These are phyloP conservation scores for Lipomyces oligophaga DNA, from an alignment of 805 yeast species.

Conservation along the genomic window DNA sequence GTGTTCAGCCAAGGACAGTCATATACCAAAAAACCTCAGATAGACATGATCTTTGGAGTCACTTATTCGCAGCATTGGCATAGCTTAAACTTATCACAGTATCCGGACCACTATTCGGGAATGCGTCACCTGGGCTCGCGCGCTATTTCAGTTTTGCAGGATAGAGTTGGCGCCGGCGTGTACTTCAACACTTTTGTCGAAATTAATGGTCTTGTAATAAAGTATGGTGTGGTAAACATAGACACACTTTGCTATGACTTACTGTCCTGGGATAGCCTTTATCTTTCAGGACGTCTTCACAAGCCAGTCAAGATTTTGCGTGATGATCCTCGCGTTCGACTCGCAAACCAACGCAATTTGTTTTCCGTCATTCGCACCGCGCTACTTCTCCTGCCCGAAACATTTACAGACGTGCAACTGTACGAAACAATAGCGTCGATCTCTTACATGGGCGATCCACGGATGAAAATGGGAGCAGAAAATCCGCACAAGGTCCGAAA, in stretches of 20 bases:
- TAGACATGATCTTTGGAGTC: conserved; percentile 82
- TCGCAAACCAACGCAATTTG: conserved; percentile 72
- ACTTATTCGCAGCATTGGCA: conserved; percentile 76
- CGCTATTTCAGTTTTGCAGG: conserved; percentile 55
- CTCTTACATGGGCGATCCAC: conserved; percentile 86
- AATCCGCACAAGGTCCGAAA: conserved; percentile 84
- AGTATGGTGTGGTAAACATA: conserved; percentile 80
- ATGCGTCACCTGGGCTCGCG: conserved; percentile 58
- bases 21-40: conserved; percentile 52
- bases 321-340: conserved; percentile 58
- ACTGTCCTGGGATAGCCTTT: conserved; percentile 78
- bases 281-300: conserved; percentile 88
- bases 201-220: conserved; percentile 57
- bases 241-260: conserved; percentile 62
- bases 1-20: conserved; percentile 70
- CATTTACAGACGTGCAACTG: conserved; percentile 58
- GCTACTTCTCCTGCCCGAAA: conserved; percentile 48
- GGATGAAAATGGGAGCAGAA: conserved; percentile 77
- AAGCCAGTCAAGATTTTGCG: conserved; percentile 81
- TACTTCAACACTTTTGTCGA: conserved; percentile 88
- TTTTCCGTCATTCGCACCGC: conserved; percentile 73
- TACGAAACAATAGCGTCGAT: conserved; percentile 73
- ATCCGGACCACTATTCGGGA: conserved; percentile 74
- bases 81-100: conserved; percentile 57
- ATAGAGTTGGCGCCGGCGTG: conserved; percentile 73